Evolutionary conservation across 1,284 basidiomycete species (phyloP).

Genomic region (Ceratobasidium sp.): DNA sequence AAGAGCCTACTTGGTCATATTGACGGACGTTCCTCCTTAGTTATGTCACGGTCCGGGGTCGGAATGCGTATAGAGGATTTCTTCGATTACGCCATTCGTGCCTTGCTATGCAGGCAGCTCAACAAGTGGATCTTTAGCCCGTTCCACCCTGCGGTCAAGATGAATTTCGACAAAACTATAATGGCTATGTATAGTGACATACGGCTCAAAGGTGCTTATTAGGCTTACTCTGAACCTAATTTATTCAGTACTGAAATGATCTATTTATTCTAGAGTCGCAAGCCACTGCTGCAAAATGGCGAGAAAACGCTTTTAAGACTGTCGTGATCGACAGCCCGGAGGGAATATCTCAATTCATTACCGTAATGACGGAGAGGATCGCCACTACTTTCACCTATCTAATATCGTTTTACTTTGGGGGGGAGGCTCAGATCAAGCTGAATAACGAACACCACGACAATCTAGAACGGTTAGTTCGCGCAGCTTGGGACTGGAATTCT

Average conservation of each 20-base stretch:
- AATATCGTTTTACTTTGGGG: constrained; percentile 12
- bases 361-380: not conserved
- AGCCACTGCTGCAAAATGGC: constrained; percentile 23
- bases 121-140: constrained; percentile 21
- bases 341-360: not conserved
- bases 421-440: not conserved
- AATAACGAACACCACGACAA: not conserved
- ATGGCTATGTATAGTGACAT: constrained; percentile 5
- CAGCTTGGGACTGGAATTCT: constrained; percentile 39
- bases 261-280: constrained; percentile 13
- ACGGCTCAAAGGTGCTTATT: constrained; percentile 13
- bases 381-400: not conserved
- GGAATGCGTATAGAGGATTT: constrained; percentile 42
- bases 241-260: not conserved
- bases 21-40: constrained; percentile 13
- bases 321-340: not conserved
- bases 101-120: constrained; percentile 23
- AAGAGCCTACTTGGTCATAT: constrained; percentile 22
- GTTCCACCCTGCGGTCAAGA: constrained; percentile 31
- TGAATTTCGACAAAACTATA: not conserved
- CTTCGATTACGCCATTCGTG: constrained; percentile 38
- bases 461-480: not conserved
- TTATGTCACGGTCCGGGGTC: not conserved
- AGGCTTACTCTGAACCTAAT: not conserved
- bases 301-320: constrained; percentile 19